phyloP scores from a whole-genome alignment of 306 rosid species.

The Mucuna pruriens region DNA sequence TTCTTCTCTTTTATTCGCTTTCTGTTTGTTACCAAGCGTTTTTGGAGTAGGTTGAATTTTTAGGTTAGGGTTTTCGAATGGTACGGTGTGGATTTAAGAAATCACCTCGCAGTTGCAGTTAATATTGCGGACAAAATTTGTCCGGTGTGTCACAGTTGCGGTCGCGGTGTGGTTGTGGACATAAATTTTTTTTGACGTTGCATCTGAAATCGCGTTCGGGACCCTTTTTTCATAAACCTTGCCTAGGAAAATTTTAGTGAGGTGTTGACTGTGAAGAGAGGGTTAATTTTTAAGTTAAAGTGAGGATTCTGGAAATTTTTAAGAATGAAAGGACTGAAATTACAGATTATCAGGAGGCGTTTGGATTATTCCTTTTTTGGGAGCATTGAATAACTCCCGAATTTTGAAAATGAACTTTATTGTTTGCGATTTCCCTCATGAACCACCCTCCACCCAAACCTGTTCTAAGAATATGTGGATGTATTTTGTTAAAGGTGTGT shows the following conservation, averaged over 20 bases:
- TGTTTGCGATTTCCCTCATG: not conserved
- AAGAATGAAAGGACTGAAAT: not conserved
- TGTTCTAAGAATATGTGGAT: not conserved
- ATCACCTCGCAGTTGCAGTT: too few relatives aligned
- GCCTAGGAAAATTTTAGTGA: not conserved
- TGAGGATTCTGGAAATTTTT: not conserved
- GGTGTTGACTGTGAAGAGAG: not conserved
- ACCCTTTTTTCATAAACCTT: too few relatives aligned
- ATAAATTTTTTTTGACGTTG: too few relatives aligned
- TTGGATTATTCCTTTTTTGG: not conserved
- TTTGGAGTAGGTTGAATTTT: not conserved
- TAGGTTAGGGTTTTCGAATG: conserved; percentile 17
- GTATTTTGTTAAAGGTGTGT: not conserved
- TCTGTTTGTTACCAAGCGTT: not conserved
- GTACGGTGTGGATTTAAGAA: not conserved
- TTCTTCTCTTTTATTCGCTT: not conserved
- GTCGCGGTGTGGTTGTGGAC: too few relatives aligned
- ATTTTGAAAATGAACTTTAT: not conserved
- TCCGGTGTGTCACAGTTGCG: too few relatives aligned
- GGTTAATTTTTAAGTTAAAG: not conserved
- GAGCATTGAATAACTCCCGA: not conserved
- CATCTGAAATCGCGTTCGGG: too few relatives aligned
- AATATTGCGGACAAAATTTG: too few relatives aligned
- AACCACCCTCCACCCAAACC: not conserved
- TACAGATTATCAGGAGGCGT: not conserved